These are phyloP conservation scores for Psilocybe tampanensis DNA, from an alignment of 768 basidiomycete genomes.

Conservation along the genomic window DNA sequence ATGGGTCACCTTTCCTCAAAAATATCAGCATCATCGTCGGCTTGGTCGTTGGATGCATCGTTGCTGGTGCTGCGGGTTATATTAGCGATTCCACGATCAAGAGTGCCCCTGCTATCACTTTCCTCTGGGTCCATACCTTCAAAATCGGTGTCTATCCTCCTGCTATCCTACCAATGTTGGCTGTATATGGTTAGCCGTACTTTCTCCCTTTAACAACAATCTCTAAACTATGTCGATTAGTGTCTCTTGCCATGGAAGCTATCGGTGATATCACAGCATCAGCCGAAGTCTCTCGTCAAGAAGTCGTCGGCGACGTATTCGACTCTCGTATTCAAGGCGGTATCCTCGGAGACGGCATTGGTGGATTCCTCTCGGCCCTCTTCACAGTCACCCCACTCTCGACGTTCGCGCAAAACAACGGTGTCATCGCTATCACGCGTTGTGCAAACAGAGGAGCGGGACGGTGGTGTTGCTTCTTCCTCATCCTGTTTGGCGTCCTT, in stretches of 20 bases:
- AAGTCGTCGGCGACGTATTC: constrained; percentile 74
- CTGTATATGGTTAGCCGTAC: constrained; percentile 33
- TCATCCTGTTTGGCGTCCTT: constrained; percentile 78
- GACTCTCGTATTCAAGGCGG: constrained; percentile 86
- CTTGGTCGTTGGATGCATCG: constrained; percentile 76
- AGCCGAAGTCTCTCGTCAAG: constrained; percentile 77
- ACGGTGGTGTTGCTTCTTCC: constrained; percentile 77
- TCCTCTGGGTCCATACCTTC: constrained; percentile 82
- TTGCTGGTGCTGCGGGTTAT: constrained; percentile 79
- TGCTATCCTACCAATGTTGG: constrained; percentile 51
- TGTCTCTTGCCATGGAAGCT: constrained; percentile 80
- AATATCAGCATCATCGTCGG: constrained; percentile 80
- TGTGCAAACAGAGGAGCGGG: constrained; percentile 83
- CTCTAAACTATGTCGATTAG: constrained; percentile 27
- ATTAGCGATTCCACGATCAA: constrained; percentile 68
- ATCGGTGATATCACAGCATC: constrained; percentile 86
- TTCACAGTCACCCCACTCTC: constrained; percentile 84
- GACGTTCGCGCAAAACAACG: constrained; percentile 83
- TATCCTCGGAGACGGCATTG: constrained; percentile 78
- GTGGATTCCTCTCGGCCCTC: constrained; percentile 77
- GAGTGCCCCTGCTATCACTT: constrained; percentile 76
- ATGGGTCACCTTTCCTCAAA: constrained; percentile 85
- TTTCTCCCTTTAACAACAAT: not conserved
- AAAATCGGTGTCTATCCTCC: constrained; percentile 78
- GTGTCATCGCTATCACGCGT: constrained; percentile 81